These are phyloP conservation scores for Lodderomyces jiufengensis DNA, from an alignment of 1,139 yeast species.

Conservation along the genomic window DNA sequence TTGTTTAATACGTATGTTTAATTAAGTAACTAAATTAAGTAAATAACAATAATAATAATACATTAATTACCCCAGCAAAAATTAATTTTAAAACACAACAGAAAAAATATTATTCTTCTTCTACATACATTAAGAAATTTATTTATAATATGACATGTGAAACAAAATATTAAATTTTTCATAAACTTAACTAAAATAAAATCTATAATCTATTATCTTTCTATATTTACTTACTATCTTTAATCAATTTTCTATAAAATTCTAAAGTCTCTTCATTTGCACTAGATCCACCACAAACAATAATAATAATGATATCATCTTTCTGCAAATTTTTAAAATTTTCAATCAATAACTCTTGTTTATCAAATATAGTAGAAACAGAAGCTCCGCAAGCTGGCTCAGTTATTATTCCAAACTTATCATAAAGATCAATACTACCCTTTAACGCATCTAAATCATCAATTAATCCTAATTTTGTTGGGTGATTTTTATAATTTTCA, in stretches of 20 bases:
- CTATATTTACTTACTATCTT: neutral
- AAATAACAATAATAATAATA: too few species aligned
- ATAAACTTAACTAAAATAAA: too few species aligned
- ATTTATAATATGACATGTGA: too few species aligned
- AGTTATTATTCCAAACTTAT: slow-evolving; percentile 22
- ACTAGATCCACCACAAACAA: slow-evolving; percentile 43
- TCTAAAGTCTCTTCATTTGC: slow-evolving; percentile 20
- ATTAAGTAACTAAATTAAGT: too few species aligned
- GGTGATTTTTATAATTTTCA: slow-evolving; percentile 20
- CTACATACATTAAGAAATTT: too few species aligned
- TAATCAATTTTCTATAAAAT: slow-evolving; percentile 16
- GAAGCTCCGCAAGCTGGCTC: slow-evolving; percentile 48
- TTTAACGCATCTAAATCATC: slow-evolving; percentile 36
- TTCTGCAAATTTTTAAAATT: slow-evolving; percentile 21
- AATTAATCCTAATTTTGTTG: slow-evolving; percentile 24
- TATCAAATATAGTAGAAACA: slow-evolving; percentile 23
- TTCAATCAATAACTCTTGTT: slow-evolving; percentile 18
- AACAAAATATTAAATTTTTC: too few species aligned
- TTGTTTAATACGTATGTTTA: too few species aligned
- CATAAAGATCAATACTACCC: slow-evolving; percentile 26
- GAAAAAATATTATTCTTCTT: too few species aligned
- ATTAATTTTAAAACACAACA: too few species aligned
- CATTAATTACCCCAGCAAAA: too few species aligned
- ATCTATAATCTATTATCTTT: too few species aligned
- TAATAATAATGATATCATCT: slow-evolving; percentile 33